Percentiles rank a stretch among this genome's conserved stretches.
phyloP scores from a whole-genome alignment of 352 stramenopile genomes.

The Phytophthora tubulina region DNA sequence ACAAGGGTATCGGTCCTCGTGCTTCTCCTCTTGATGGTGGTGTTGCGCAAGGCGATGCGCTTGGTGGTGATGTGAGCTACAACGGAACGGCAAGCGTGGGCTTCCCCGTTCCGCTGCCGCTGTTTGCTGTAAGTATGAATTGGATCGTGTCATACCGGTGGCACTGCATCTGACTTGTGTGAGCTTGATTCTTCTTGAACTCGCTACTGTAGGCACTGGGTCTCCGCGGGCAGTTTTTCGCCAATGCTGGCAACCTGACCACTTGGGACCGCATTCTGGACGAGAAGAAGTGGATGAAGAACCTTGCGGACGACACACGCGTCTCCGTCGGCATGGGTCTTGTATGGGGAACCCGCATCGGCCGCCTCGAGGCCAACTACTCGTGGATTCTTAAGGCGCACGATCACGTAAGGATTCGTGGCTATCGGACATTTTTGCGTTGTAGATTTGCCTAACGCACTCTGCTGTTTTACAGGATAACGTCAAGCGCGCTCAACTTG shows the following conservation, averaged over 20 bases:
- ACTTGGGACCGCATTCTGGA: slow-evolving; percentile 87
- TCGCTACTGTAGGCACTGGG: slow-evolving; percentile 67
- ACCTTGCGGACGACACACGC: slow-evolving; percentile 88
- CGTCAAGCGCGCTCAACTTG: slow-evolving; percentile 87
- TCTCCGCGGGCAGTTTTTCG: slow-evolving; percentile 90
- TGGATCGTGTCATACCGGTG: not conserved
- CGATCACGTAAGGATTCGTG: slow-evolving; percentile 62
- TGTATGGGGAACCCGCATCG: slow-evolving; percentile 88
- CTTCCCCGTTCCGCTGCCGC: slow-evolving; percentile 86
- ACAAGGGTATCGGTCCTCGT: slow-evolving; percentile 90
- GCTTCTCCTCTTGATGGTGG: slow-evolving; percentile 89
- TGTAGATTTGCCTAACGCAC: slow-evolving; percentile 6
- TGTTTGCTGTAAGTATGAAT: slow-evolving; percentile 75
- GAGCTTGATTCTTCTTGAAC: not conserved
- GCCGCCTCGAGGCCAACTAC: slow-evolving; percentile 92
- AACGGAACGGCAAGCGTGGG: slow-evolving; percentile 84
- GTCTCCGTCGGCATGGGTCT: slow-evolving; percentile 88
- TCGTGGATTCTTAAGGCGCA: slow-evolving; percentile 91
- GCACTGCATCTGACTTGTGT: slow-evolving; percentile 20
- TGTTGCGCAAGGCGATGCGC: slow-evolving; percentile 81
- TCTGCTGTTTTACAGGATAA: slow-evolving; percentile 68
- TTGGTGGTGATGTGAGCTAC: slow-evolving; percentile 92
- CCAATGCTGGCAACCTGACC: slow-evolving; percentile 91
- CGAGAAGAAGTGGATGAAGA: slow-evolving; percentile 92
- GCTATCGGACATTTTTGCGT: not conserved